These are phyloP conservation scores for Paradendryphiella salina DNA, from an alignment of 2,329 filamentous ascomycete species.

Conservation along the genomic window DNA sequence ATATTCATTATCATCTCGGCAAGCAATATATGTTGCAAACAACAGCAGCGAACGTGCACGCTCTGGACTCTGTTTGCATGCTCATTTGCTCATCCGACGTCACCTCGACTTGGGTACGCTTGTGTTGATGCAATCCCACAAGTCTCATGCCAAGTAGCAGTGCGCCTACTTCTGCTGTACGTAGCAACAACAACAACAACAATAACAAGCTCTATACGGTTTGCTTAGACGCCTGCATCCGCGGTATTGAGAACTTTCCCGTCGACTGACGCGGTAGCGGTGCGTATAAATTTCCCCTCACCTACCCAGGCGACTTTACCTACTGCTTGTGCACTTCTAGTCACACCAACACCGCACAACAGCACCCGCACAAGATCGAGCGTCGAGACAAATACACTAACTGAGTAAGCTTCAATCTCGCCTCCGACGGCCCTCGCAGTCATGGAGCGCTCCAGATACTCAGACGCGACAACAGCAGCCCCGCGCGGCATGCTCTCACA, in stretches of 20 bases:
- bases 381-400: background rate
- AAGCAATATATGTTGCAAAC: background rate
- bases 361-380: slow-evolving; percentile 2
- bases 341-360: slow-evolving; percentile 2
- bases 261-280: slow-evolving; percentile 9
- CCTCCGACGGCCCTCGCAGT: background rate
- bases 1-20: background rate
- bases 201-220: slow-evolving; percentile 19
- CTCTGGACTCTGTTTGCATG: background rate
- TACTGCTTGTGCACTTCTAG: slow-evolving; percentile 4
- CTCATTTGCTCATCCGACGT: background rate
- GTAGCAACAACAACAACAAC: slow-evolving; percentile 18
- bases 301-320: slow-evolving; percentile 1
- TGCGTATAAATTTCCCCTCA: slow-evolving; percentile 5
- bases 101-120: background rate
- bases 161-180: background rate
- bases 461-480: slow-evolving; percentile 10
- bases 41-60: background rate
- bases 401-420: background rate
- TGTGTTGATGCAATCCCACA: background rate
- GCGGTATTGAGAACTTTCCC: slow-evolving; percentile 21
- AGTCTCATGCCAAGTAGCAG: slow-evolving; percentile 16
- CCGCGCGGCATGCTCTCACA: background rate
- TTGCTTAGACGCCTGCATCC: slow-evolving; percentile 22
- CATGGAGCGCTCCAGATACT: slow-evolving; percentile 22